These are phyloP conservation scores for Hypoxylon sp. DNA, from an alignment of 2,329 filamentous ascomycete genomes.

Conservation along the genomic window DNA sequence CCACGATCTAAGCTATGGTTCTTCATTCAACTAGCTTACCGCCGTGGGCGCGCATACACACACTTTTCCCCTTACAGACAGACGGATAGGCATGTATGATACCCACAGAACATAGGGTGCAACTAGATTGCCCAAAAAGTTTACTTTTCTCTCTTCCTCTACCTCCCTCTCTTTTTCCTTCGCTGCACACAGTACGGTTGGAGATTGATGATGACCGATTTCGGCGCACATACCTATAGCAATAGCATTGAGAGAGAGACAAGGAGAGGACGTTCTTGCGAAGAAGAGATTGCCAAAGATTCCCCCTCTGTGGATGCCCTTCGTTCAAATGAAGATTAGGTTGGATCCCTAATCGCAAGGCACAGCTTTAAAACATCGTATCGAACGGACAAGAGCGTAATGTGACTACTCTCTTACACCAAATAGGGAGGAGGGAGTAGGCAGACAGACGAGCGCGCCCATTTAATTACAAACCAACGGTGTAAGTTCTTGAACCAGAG, in stretches of 20 bases:
- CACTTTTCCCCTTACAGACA: not conserved
- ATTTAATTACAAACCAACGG: not conserved
- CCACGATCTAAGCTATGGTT: not conserved
- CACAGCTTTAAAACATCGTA: too few relatives aligned
- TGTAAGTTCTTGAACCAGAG: not conserved
- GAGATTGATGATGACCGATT: slow-evolving; percentile 34
- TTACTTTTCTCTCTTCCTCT: slow-evolving; percentile 15
- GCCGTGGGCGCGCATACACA: slow-evolving; percentile 3
- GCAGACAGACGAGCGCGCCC: not conserved
- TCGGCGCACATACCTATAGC: slow-evolving; percentile 22
- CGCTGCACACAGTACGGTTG: slow-evolving; percentile 32
- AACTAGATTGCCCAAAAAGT: slow-evolving; percentile 44
- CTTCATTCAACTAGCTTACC: slow-evolving; percentile 11
- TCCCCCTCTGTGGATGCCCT: too few relatives aligned
- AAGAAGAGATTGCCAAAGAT: too few relatives aligned
- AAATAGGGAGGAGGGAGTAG: not conserved
- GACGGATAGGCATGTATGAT: slow-evolving; percentile 42
- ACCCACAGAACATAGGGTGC: slow-evolving; percentile 46
- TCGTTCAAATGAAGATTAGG: too few relatives aligned
- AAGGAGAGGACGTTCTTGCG: not conserved
- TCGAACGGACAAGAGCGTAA: too few relatives aligned
- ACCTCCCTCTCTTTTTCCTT: slow-evolving; percentile 21
- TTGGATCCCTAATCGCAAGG: too few relatives aligned
- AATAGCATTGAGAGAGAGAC: slow-evolving; percentile 6
- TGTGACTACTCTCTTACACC: too few relatives aligned